Percentiles rank a stretch among this genome's conserved stretches.
Conservation (phyloP, 352 stramenopile species). For the Globisporangium canariense region DNA sequence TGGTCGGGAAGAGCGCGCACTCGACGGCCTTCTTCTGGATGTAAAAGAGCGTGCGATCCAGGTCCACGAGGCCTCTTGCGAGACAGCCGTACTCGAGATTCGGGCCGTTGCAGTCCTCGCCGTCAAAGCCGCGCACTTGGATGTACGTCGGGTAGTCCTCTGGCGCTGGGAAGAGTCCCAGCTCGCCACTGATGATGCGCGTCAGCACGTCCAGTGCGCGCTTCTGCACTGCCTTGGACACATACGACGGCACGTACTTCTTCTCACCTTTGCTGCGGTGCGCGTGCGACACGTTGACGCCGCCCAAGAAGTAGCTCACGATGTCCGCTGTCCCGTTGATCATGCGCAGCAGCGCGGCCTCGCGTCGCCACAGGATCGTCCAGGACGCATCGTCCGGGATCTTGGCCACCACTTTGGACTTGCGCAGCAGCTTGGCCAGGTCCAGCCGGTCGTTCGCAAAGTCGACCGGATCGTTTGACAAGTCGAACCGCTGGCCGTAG, state of each 20-base stretch:
- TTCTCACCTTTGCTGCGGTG: slow-evolving; percentile 34
- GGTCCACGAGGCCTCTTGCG: slow-evolving; percentile 42
- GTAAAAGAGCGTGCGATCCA: slow-evolving; percentile 35
- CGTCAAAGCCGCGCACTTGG: slow-evolving; percentile 28
- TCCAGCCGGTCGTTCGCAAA: slow-evolving; percentile 51
- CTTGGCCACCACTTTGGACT: slow-evolving; percentile 27
- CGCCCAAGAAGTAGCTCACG: slow-evolving; percentile 46
- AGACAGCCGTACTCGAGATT: slow-evolving; percentile 59
- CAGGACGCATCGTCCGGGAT: slow-evolving; percentile 53
- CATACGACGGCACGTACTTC: slow-evolving; percentile 28
- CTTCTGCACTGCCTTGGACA: slow-evolving; percentile 35
- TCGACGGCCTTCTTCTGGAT: slow-evolving; percentile 38
- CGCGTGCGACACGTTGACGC: slow-evolving; percentile 57
- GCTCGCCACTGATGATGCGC: slow-evolving; percentile 40
- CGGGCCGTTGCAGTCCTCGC: slow-evolving; percentile 44
- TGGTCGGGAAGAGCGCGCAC: slow-evolving; percentile 37
- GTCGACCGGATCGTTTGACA: slow-evolving; percentile 56
- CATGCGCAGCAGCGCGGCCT: slow-evolving; percentile 35
- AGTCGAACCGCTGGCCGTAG: slow-evolving; percentile 50
- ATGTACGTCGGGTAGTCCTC: slow-evolving; percentile 50
- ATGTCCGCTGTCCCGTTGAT: slow-evolving; percentile 37
- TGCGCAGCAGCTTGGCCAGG: slow-evolving; percentile 45
- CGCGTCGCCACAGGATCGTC: slow-evolving; percentile 49
- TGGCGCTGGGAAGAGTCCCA: slow-evolving; percentile 48
- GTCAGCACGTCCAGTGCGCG: slow-evolving; percentile 36